Percentiles rank a stretch among this genome's conserved stretches.
Conservation (phyloP, 805 yeast species). For the Yamadazyma phyllophila region DNA sequence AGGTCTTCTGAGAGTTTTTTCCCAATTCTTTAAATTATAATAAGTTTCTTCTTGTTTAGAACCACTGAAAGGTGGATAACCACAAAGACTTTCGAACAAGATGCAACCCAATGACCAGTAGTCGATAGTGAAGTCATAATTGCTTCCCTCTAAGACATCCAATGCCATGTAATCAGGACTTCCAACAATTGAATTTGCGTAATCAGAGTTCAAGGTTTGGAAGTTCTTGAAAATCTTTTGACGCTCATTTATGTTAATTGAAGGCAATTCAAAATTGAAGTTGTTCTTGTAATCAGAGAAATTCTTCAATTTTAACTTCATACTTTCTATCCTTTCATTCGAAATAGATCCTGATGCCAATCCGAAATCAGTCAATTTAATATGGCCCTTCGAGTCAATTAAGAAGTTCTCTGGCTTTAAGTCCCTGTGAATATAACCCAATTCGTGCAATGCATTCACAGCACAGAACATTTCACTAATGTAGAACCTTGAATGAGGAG, state of each 20-base stretch:
- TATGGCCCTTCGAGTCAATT: conserved; percentile 87
- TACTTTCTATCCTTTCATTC: conserved; percentile 86
- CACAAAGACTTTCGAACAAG: conserved; percentile 92
- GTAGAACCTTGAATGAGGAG: conserved; percentile 94
- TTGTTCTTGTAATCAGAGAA: conserved; percentile 67
- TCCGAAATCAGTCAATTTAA: conserved; percentile 94
- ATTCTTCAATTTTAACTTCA: conserved; percentile 65
- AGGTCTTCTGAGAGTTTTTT: conserved; percentile 82
- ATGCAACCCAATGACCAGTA: conserved; percentile 99
- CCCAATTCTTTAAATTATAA: conserved; percentile 91
- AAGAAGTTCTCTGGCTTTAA: conserved; percentile 92
- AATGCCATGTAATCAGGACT: conserved; percentile 99
- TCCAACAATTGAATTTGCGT: conserved; percentile 95
- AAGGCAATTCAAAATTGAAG: conserved; percentile 55
- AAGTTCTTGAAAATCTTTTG: conserved; percentile 83
- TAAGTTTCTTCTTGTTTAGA: conserved; percentile 92
- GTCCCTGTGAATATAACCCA: conserved; percentile 96
- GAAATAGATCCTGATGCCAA: conserved; percentile 95
- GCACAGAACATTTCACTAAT: conserved; percentile 96
- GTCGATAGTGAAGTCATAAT: conserved; percentile 94
- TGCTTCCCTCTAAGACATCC: conserved; percentile 91
- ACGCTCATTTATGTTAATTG: conserved; percentile 80
- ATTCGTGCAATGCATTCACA: conserved; percentile 86
- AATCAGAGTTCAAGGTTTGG: conserved; percentile 50
- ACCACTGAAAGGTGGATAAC: conserved; percentile 97